Evolutionary conservation across 192 early-diverging fungal species (phyloP).

Genomic region (Oehlia diaphana): DNA sequence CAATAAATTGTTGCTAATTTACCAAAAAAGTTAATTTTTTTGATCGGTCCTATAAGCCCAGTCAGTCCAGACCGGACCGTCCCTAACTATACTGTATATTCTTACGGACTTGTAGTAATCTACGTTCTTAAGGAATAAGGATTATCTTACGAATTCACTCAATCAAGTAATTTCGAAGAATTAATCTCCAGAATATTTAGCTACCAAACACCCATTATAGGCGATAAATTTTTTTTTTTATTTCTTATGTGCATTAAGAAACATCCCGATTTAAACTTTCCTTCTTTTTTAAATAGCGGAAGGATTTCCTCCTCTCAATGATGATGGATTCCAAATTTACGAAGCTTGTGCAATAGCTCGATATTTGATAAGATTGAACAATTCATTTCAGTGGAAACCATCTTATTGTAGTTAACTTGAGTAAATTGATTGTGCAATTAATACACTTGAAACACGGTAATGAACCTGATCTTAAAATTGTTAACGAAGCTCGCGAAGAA

Average conservation of each 20-base stretch:
- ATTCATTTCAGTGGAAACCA: slow-evolving; percentile 31
- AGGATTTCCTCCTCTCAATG: slow-evolving; percentile 43
- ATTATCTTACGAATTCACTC: too few species aligned
- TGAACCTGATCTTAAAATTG: slow-evolving; percentile 2
- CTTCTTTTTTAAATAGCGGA: slow-evolving; percentile 21
- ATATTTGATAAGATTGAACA: slow-evolving; percentile 41
- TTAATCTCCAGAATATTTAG: slow-evolving; percentile 36
- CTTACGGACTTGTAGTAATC: slow-evolving; percentile 32
- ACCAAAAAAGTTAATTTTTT: too few species aligned
- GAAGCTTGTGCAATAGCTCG: slow-evolving; percentile 44
- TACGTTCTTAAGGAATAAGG: slow-evolving; percentile 33
- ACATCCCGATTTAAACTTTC: not conserved
- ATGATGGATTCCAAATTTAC: slow-evolving; percentile 35
- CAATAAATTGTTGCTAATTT: too few species aligned
- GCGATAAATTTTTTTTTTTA: too few species aligned
- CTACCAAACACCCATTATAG: slow-evolving; percentile 38
- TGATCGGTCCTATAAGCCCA: too few species aligned
- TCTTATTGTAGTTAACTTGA: not conserved
- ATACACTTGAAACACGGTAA: not conserved
- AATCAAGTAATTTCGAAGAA: not conserved
- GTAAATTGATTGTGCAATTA: not conserved
- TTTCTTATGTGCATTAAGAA: too few species aligned
- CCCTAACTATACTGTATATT: too few species aligned
- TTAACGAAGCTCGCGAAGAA: not conserved
- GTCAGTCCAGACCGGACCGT: too few species aligned